Evolutionary conservation across 2,329 filamentous ascomycete species (phyloP), one percentile per base, ranked within the genome.

Genomic region (Elsinoe batatas): DNA sequence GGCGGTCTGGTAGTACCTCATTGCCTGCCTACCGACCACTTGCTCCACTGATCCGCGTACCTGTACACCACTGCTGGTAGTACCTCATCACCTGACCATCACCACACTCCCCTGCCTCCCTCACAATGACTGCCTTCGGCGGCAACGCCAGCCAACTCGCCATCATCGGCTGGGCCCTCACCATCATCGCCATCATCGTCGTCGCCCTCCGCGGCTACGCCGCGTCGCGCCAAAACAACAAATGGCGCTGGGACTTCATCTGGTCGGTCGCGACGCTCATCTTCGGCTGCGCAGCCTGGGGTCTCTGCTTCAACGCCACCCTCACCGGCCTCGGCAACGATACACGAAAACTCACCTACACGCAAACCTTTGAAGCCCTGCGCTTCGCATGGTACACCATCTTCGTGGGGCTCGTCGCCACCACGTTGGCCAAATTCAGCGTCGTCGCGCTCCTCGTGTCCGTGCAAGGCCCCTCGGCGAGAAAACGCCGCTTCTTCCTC

Each of bases 401-500:
- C 22, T 55, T 22, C 32, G 17, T 55, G 37, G 38, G 38, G 2
- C 38, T 55, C 7, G 32, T 55, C n/a, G 38, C 53, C 15, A 47
- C 53, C 30, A 55, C 53, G 2, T 44, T 47, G 10, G 53, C 53
- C 22, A 55, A 55, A 17, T 55, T 55, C 40, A 46, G 40, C 53
- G 40, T 37, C 26, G 40, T 55, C 26, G 26, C 37, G 1, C 40
- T 55, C 10, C 38, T 55, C 6, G 26, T 55, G 3, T 42, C 46
- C 17, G 53, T 55, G 10, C 53, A 55, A n/a, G 53, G 53, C 30
- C 53, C 53, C 1, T 20, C 13, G 5, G 56, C 56, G 17, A 53
- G 58, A 26, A 56, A 58, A 20, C 43, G 57, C 6, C 44, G 53
- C 18, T 42, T 44, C 33, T 56, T 54, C 32, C 56, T 59, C 32